Conservation (phyloP, 495 filamentous ascomycete species). For the Xylaria intraflava region DNA sequence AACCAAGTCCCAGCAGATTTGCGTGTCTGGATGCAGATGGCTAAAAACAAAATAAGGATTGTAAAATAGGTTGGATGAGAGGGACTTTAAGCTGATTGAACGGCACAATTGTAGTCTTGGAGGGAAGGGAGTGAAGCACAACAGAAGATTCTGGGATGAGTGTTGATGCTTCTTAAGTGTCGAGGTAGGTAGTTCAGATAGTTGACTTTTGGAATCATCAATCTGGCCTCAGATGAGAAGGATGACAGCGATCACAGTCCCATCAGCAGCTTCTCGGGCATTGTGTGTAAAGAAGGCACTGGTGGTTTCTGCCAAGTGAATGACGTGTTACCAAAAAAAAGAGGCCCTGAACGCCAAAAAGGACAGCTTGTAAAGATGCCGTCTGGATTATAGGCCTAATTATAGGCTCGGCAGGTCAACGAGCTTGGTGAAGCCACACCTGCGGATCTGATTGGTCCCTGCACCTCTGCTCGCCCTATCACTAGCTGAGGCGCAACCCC, state of each 20-base stretch:
- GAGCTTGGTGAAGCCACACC: constrained; percentile 22
- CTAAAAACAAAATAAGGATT: not conserved
- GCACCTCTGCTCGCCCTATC: constrained; percentile 11
- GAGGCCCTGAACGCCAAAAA: constrained; percentile 19
- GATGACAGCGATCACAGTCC: constrained; percentile 5
- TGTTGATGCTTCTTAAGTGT: constrained; percentile 1
- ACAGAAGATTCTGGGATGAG: not conserved
- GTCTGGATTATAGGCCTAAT: too few relatives aligned
- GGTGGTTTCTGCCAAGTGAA: not conserved
- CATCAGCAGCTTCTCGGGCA: not conserved
- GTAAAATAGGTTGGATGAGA: not conserved
- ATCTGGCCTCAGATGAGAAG: constrained; percentile 26
- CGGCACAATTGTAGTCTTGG: not conserved
- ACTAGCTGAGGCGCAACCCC: constrained; percentile 17
- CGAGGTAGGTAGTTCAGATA: too few relatives aligned
- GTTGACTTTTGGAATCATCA: constrained; percentile 7
- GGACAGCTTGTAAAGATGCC: constrained; percentile 21
- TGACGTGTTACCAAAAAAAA: constrained; percentile 19
- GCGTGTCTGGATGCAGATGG: not conserved
- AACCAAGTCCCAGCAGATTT: constrained; percentile 17
- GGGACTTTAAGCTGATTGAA: not conserved
- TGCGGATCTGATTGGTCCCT: constrained; percentile 25
- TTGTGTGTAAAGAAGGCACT: not conserved
- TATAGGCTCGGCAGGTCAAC: too few relatives aligned
- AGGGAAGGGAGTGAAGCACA: too few relatives aligned